Conservation (phyloP, 2,329 filamentous ascomycete genomes). For the Pyrenochaeta sp. region DNA sequence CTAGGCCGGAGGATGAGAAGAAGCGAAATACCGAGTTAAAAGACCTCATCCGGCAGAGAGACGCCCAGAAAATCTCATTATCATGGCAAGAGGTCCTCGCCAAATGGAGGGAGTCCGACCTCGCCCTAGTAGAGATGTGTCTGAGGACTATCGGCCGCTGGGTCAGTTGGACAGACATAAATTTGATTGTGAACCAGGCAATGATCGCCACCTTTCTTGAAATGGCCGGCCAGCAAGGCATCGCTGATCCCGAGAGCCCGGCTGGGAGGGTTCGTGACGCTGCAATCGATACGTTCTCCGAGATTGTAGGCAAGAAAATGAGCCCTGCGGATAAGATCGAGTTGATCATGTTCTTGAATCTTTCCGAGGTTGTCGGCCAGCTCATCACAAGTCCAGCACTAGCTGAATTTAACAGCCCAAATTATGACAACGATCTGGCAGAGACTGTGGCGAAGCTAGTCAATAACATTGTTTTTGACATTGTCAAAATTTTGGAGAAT, state of each 20-base stretch:
- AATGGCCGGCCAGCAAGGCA: constrained; percentile 78
- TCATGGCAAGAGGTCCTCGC: constrained; percentile 93
- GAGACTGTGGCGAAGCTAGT: constrained; percentile 95
- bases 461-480: constrained; percentile 86
- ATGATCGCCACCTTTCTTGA: constrained; percentile 88
- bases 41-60: constrained; percentile 84
- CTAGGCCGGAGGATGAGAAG: constrained; percentile 78
- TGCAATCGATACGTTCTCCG: constrained; percentile 92
- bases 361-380: constrained; percentile 84
- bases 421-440: constrained; percentile 94
- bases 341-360: constrained; percentile 89
- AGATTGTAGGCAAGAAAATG: constrained; percentile 99
- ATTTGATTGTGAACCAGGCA: constrained; percentile 80
- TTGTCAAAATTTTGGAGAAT: constrained; percentile 86
- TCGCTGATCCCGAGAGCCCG: constrained; percentile 63
- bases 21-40: constrained; percentile 91
- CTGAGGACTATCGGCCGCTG: constrained; percentile 93
- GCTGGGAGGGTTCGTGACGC: constrained; percentile 84
- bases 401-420: constrained; percentile 78
- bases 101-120: constrained; percentile 72
- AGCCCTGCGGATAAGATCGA: constrained; percentile 90
- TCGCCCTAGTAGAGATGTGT: constrained; percentile 84
- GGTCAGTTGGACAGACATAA: constrained; percentile 99
- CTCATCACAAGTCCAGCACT: constrained; percentile 85
- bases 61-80: constrained; percentile 85